Evolutionary conservation across 805 yeast species (phyloP).

Genomic region (Lachancea quebecensis): DNA sequence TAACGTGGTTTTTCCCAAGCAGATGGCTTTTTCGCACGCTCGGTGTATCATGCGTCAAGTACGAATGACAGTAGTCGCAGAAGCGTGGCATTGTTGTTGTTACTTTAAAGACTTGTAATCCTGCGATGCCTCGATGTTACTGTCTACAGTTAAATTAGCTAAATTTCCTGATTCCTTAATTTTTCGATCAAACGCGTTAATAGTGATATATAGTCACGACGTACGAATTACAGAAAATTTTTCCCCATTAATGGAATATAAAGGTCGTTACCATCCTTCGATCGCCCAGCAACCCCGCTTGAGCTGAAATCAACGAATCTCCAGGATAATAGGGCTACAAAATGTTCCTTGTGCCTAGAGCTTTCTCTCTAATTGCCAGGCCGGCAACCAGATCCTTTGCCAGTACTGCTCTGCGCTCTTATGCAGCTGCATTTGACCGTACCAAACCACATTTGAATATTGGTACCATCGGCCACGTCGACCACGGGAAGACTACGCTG

Average conservation of each 20-base stretch:
- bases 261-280: not conserved
- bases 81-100: constrained; percentile 37
- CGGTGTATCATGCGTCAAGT: constrained; percentile 80
- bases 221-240: not conserved
- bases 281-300: not conserved
- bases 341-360: constrained; percentile 17
- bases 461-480: constrained; percentile 98
- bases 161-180: too few species aligned
- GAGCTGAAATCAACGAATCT: not conserved
- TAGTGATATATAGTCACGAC: not conserved
- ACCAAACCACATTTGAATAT: constrained; percentile 93
- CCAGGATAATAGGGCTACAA: not conserved
- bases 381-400: constrained; percentile 12
- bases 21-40: constrained; percentile 79
- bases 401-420: constrained; percentile 22
- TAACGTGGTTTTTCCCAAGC: constrained; percentile 68
- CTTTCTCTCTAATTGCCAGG: constrained; percentile 8
- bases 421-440: constrained; percentile 81
- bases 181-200: too few species aligned
- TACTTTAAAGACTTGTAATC: not conserved
- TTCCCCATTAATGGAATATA: not conserved
- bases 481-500: constrained; percentile 96
- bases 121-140: too few species aligned
- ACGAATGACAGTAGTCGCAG: constrained; percentile 80
- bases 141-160: too few species aligned